phyloP scores from a whole-genome alignment of 164 flowering plant species.

The Nymphaea colorata region DNA sequence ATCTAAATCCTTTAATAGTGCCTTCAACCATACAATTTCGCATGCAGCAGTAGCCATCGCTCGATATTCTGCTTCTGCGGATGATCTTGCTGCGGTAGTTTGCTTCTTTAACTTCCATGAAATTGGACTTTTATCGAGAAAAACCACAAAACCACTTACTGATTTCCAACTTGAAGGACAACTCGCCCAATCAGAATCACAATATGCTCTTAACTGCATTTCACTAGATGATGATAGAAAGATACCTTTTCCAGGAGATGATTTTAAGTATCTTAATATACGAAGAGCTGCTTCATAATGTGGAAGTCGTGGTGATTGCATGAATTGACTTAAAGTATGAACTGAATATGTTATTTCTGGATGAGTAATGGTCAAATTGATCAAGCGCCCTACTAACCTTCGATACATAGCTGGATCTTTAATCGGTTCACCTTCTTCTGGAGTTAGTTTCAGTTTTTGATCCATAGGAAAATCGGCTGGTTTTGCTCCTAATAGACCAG shows the following conservation, averaged over 20 bases:
- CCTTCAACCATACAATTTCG: conserved; percentile 1
- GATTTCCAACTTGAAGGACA: not conserved
- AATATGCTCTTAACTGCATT: not conserved
- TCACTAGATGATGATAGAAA: not conserved
- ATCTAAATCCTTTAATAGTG: not conserved
- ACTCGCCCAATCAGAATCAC: conserved; percentile 4
- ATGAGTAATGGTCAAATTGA: not conserved
- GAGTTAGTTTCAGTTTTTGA: not conserved
- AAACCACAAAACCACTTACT: too few relatives aligned
- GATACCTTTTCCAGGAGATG: not conserved
- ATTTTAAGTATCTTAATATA: conserved; percentile 2
- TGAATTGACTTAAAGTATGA: conserved; percentile 1
- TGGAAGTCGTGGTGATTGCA: not conserved
- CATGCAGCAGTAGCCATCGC: conserved; percentile 4
- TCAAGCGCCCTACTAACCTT: not conserved
- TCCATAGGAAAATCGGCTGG: not conserved
- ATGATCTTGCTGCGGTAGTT: conserved; percentile 1
- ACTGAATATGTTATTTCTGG: not conserved
- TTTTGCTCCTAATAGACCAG: not conserved
- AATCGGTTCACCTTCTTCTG: not conserved
- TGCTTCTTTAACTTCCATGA: conserved; percentile 7
- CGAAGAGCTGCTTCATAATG: conserved; percentile 6
- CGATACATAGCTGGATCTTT: not conserved
- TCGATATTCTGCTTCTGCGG: conserved; percentile 4
- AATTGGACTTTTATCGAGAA: not conserved